Base-by-base conservation (phyloP, 768 basidiomycete genomes). In the Rhizopogon vulgaris region DNA sequence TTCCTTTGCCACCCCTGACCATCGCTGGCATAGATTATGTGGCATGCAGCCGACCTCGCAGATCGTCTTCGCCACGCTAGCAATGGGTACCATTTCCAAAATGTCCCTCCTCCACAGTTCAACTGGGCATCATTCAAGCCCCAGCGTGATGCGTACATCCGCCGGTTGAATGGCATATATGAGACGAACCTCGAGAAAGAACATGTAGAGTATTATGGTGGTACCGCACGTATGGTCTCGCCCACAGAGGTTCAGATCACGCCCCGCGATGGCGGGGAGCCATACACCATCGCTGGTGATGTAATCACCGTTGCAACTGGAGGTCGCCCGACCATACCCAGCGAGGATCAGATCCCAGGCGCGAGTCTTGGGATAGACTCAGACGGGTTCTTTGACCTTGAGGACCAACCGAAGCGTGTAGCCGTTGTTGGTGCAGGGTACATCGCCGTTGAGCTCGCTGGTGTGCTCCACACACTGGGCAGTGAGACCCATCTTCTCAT, bases 351-450 rank as follows among this genome's bases (percentile, higher is more conserved):
- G 36, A 87, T 98, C 53, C 92, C 94, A 27, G 96, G 96, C 37
- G 94, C 94, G 8, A 84, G 83, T 37, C 78, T 90, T 40, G 96
- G 94, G 25, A 95, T 92, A 58, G 76, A 85, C 70, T 95, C 92
- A 8, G 96, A 99, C 67, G 94, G 94, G 3, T 99, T 99, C 77
- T 99, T 99, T 61, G 90, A 83, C 41, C 81, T 99, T 41, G 82
- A 83, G 58, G 79, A 87, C 48, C 93, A 95, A 67, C 96, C 96
- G 8, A 90, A 87, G 70, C 82, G 93, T 52, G 94, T 96, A 28
- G 94, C 86, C 3, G 86, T 98, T 50, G 85, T 97, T 39, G 96
- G 96, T 41, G 96, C 96, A 12, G 96, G 96, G 1, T 99, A 99
- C 68, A 98, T 99, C 59, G 94, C 94, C 15, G 90, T 97, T 55